Evolutionary conservation across 2,329 filamentous ascomycete genomes (phyloP).

Genomic region (Colletotrichum gigasporum): DNA sequence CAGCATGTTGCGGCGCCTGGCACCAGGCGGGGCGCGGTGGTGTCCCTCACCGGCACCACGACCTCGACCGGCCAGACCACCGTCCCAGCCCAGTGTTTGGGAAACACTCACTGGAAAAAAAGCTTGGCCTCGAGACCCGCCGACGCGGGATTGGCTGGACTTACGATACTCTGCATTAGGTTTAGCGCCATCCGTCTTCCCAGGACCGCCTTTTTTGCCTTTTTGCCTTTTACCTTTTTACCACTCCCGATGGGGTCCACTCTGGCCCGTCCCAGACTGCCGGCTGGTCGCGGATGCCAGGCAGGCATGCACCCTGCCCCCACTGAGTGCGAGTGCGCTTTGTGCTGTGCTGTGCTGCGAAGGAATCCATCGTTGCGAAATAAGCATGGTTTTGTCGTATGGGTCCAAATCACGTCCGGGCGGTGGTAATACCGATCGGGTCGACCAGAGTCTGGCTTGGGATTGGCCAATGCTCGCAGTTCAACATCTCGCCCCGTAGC

Average conservation of each 20-base stretch:
- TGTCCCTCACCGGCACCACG: no score
- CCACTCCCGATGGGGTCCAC: not conserved
- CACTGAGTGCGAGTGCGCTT: not conserved
- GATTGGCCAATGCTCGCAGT: not conserved
- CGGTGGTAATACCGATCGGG: not conserved
- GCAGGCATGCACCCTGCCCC: not conserved
- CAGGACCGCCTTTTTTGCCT: no score
- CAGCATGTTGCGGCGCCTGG: no score
- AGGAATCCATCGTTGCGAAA: not conserved
- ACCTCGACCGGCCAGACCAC: not conserved
- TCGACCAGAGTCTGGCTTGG: not conserved
- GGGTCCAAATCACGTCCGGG: no score
- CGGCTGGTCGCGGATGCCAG: constrained; percentile 2
- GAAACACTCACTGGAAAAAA: no score
- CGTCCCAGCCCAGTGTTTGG: no score
- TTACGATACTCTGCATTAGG: constrained; percentile 15
- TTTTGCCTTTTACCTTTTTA: not conserved
- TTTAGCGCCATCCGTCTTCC: not conserved
- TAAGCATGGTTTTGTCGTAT: not conserved
- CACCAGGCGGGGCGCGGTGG: no score
- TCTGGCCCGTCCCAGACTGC: constrained; percentile 1
- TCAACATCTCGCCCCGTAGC: not conserved
- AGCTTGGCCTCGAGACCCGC: not conserved
- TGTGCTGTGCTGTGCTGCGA: no score
- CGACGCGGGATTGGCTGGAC: constrained; percentile 1